Conservation (phyloP, 1,284 basidiomycete genomes). For the Tetrapyrgos nigripes region DNA sequence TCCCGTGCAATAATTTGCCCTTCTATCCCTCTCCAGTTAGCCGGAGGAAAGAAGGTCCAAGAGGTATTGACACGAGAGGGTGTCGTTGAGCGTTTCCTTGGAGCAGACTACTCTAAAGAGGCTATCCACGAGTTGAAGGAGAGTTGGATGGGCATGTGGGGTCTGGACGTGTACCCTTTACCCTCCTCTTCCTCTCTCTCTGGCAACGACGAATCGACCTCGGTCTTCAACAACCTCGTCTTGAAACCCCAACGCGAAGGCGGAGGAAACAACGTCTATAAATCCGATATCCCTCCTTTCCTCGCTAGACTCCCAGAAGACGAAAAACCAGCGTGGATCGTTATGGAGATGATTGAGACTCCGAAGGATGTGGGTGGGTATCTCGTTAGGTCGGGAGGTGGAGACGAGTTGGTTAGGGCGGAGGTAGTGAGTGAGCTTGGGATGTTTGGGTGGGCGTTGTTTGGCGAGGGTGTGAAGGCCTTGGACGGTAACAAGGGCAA, state of each 20-base stretch:
- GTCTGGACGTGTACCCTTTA: conserved; percentile 72
- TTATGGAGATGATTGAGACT: conserved; percentile 90
- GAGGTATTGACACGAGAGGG: conserved; percentile 83
- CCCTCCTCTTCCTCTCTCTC: too few relatives aligned
- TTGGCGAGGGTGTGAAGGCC: conserved; percentile 57
- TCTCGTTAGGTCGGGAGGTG: conserved; percentile 69
- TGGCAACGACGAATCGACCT: too few relatives aligned
- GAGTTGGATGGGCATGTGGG: conserved; percentile 87
- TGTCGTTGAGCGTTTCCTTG: conserved; percentile 79
- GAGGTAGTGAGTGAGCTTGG: conserved; percentile 93
- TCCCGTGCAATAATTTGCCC: conserved; percentile 94
- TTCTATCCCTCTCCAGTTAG: conserved; percentile 88
- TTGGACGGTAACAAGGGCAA: conserved; percentile 1
- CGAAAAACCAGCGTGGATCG: conserved; percentile 86
- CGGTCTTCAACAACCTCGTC: conserved; percentile 80
- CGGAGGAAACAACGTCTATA: conserved; percentile 97
- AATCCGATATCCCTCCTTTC: conserved; percentile 81
- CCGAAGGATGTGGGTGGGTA: conserved; percentile 74
- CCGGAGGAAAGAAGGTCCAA: conserved; percentile 96
- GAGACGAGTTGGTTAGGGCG: conserved; percentile 44
- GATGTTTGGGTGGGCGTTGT: conserved; percentile 90
- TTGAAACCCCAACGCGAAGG: conserved; percentile 97
- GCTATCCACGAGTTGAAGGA: conserved; percentile 60
- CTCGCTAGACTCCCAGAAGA: too few relatives aligned
- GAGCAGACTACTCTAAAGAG: conserved; percentile 38